Evolutionary conservation across 306 rosid genomes (phyloP).

Genomic region (Purshia tridentata): DNA sequence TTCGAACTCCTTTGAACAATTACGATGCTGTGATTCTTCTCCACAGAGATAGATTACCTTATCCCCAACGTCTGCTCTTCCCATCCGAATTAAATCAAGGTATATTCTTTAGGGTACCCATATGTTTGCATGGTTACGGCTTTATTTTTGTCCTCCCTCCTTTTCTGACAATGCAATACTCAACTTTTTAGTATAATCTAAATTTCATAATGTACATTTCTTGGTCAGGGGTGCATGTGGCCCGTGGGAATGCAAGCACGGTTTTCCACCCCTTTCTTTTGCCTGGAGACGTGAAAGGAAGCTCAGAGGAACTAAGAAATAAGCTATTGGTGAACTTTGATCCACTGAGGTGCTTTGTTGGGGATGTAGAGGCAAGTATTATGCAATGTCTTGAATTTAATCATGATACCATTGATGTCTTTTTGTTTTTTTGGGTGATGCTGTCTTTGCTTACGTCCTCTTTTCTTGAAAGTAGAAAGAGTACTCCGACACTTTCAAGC

Average conservation of each 20-base stretch:
- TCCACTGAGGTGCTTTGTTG: conserved; percentile 67
- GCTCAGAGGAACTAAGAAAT: conserved; percentile 53
- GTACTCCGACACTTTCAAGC: conserved; percentile 55
- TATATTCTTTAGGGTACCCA: conserved; percentile 30
- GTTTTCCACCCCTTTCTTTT: conserved; percentile 67
- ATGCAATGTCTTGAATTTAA: conserved; percentile 15
- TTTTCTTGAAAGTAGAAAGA: conserved; percentile 48
- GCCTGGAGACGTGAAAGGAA: conserved; percentile 64
- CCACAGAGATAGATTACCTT: conserved; percentile 76
- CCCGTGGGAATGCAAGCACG: conserved; percentile 62
- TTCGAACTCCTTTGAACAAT: conserved; percentile 86
- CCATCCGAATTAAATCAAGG: conserved; percentile 70
- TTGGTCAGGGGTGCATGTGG: conserved; percentile 63
- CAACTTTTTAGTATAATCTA: conserved; percentile 12
- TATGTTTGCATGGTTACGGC: conserved; percentile 2
- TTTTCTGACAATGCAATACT: not conserved
- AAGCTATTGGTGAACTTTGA: conserved; percentile 77
- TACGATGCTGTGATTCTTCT: conserved; percentile 84
- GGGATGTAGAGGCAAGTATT: conserved; percentile 75
- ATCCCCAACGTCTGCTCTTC: conserved; percentile 90
- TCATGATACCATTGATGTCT: not conserved
- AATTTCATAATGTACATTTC: conserved; percentile 14
- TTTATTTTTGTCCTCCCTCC: conserved; percentile 6
- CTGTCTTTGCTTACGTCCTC: conserved; percentile 3
- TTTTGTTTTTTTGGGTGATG: not conserved